These are phyloP conservation scores for Claviceps humidiphila DNA, from an alignment of 2,329 filamentous ascomycete species.

Conservation along the genomic window DNA sequence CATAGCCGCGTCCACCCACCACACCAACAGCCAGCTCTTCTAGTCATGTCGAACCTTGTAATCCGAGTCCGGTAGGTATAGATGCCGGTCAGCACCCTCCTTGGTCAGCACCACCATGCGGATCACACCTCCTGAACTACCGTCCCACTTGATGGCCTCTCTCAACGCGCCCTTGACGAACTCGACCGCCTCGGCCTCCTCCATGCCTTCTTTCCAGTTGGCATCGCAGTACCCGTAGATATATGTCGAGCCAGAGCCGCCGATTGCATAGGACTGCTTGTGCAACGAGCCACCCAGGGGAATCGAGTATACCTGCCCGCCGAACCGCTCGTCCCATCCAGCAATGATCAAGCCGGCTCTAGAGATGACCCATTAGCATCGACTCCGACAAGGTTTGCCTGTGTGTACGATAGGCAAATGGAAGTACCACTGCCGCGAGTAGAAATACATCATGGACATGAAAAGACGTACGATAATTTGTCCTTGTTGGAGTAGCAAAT, in stretches of 20 bases:
- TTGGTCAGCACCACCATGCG: slow-evolving; percentile 92
- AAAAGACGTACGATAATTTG: slow-evolving; percentile 55
- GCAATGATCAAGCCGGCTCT: slow-evolving; percentile 96
- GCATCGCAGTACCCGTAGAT: slow-evolving; percentile 98
- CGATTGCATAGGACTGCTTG: slow-evolving; percentile 93
- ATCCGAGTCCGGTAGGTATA: slow-evolving; percentile 87
- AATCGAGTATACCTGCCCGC: slow-evolving; percentile 95
- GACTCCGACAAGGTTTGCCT: background rate
- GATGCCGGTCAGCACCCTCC: slow-evolving; percentile 77
- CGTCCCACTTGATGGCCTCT: slow-evolving; percentile 99
- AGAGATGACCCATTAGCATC: background rate
- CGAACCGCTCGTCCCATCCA: slow-evolving; percentile 91
- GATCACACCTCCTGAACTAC: slow-evolving; percentile 95
- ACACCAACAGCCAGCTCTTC: slow-evolving; percentile 15
- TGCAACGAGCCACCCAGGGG: slow-evolving; percentile 92
- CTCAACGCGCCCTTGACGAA: slow-evolving; percentile 86
- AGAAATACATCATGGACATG: background rate
- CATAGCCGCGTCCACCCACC: background rate
- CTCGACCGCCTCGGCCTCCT: slow-evolving; percentile 73
- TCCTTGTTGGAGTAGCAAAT: slow-evolving; percentile 98
- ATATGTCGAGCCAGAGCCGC: slow-evolving; percentile 94
- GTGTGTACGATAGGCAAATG: background rate
- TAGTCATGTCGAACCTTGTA: slow-evolving; percentile 63
- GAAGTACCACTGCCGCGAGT: background rate
- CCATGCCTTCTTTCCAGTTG: slow-evolving; percentile 92